A percentile compares a stretch with the other conserved stretches of the same genome.
Evolutionary conservation across 2,329 filamentous ascomycete genomes (phyloP).

Genomic region (Penicillium sp.): DNA sequence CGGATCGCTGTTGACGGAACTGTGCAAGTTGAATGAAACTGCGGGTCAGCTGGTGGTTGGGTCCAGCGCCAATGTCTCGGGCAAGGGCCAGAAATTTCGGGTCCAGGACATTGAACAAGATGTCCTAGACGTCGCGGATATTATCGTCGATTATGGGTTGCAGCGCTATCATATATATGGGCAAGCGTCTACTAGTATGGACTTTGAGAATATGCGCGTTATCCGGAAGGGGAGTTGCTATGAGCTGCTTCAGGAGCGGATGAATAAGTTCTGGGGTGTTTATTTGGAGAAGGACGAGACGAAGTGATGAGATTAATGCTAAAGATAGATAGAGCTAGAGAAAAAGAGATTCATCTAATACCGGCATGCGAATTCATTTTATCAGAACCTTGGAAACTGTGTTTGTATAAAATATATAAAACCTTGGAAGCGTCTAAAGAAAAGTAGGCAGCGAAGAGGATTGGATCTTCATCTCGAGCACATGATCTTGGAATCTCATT

Average conservation of each 20-base stretch:
- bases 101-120: constrained; percentile 30
- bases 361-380: too few species aligned
- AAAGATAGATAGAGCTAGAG: neutral
- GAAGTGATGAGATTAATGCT: neutral
- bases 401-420: too few species aligned
- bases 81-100: constrained; percentile 24
- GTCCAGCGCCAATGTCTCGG: constrained; percentile 29
- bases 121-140: constrained; percentile 24
- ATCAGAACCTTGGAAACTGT: too few species aligned
- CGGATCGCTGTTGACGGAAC: constrained; percentile 8
- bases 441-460: too few species aligned
- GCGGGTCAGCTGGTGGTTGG: constrained; percentile 24
- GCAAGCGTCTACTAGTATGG: constrained; percentile 26
- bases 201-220: constrained; percentile 22
- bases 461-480: too few species aligned
- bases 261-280: neutral
- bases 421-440: too few species aligned
- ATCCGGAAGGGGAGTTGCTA: constrained; percentile 29
- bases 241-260: constrained; percentile 5
- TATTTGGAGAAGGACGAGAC: too few species aligned
- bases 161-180: constrained; percentile 23
- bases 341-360: too few species aligned
- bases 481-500: too few species aligned
- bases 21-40: constrained; percentile 21
- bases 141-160: constrained; percentile 30